Base-by-base conservation (phyloP, 1,284 basidiomycete genomes). In the Heterobasidion parviporum region DNA sequence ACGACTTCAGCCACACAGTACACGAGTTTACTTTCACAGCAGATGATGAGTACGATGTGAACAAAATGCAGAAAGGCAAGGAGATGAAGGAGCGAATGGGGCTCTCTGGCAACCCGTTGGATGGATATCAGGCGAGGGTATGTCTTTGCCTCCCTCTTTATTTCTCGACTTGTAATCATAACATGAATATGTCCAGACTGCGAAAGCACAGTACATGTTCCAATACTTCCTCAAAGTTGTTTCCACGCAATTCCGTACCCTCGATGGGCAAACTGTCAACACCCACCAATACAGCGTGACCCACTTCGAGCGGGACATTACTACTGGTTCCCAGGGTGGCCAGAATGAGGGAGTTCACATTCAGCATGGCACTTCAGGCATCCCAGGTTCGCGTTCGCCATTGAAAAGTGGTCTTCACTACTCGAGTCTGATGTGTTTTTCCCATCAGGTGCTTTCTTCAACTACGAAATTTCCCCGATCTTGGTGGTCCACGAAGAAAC, bases 201-300 rank as follows among this genome's bases (percentile, higher is more conserved):
- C 67, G 59, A 82, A 84, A 70, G 73, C 87, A 33, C 79, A 89
- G 61, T 94, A 90, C 68, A 93, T 94, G 92, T 95, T 92, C 80
- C 92, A 94, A 66, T 96, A 98, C 73, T 98, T 98, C 82, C 77
- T 98, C 67, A 99, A 99, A 70, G 94, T 97, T 50, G 94, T 98
- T 38, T 93, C 92, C 7, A 98, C 94, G 1, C 86, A 89, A 66
- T 97, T 96, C 74, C 80, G 83, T 60, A 88, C 87, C 36, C 74
- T 95, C n/a, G 82, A 87, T 60, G 87, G 85, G 41, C 80, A 87
- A 63, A 73, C 77, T 43, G 88, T 89, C 64, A 88, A 89, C 65
- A 84, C 87, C 1, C 87, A 92, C 64, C 94, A 98, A 72, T 99
- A 98, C 73, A 94, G 91, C 61, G 89, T 91, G 2, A 99, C 97